Evolutionary conservation across 495 filamentous ascomycete genomes (phyloP).

Genomic region (Aspergillus carlsbadensis): DNA sequence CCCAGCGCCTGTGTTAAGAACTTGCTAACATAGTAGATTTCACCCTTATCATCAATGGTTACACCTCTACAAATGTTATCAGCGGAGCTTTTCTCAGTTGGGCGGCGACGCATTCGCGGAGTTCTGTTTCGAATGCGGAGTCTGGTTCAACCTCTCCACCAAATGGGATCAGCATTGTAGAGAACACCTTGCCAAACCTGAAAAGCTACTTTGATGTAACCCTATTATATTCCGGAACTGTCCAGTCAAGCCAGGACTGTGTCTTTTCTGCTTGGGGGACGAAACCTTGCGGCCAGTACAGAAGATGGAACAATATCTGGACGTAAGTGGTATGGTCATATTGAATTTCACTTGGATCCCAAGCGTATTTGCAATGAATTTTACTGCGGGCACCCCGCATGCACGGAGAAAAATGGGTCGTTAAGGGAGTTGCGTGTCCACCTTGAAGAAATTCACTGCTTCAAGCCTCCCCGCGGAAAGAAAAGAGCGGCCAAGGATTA

Average conservation of each 20-base stretch:
- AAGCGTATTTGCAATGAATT: not conserved
- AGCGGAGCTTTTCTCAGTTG: not conserved
- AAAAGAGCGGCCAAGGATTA: too few species aligned
- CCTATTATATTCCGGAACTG: constrained; percentile 1
- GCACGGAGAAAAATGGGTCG: not conserved
- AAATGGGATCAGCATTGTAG: constrained; percentile 6
- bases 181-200: constrained; percentile 1
- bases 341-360: not conserved
- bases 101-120: constrained; percentile 9
- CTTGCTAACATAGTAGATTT: constrained; percentile 6
- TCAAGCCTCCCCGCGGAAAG: not conserved
- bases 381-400: constrained; percentile 7
- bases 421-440: not conserved
- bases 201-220: constrained; percentile 3
- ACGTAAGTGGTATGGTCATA: constrained; percentile 5
- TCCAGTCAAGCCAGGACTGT: constrained; percentile 4
- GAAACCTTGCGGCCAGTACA: not conserved
- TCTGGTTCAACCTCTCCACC: constrained; percentile 12
- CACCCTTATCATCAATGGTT: constrained; percentile 11
- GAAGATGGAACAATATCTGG: constrained; percentile 6
- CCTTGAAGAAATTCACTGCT: constrained; percentile 9
- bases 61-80: constrained; percentile 18
- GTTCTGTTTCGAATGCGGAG: constrained; percentile 16
- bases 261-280: constrained; percentile 9
- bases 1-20: not conserved